A percentile compares a stretch with the other conserved stretches of the same genome.
phyloP scores from a whole-genome alignment of 257 asterid species.

The Solanum piurae region DNA sequence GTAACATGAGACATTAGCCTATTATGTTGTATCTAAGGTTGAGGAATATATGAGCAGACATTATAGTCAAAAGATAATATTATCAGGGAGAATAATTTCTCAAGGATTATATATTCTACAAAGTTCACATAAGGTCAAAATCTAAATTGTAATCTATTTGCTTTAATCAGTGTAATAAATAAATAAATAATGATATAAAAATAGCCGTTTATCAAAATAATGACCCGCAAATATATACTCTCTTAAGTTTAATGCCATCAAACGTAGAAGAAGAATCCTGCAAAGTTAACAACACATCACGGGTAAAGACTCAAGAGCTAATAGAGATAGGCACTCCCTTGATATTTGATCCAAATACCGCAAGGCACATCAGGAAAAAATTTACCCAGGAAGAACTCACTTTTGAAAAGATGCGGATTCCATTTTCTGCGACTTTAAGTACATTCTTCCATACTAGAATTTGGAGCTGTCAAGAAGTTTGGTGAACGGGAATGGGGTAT shows the following conservation, averaged over 20 bases:
- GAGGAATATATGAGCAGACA: too few species aligned
- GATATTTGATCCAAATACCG: neutral
- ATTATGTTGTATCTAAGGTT: too few species aligned
- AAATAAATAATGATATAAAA: too few species aligned
- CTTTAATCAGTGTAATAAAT: too few species aligned
- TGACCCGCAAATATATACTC: too few species aligned
- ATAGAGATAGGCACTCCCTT: conserved; percentile 45
- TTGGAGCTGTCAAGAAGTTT: conserved; percentile 22
- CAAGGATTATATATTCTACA: neutral
- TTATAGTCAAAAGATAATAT: too few species aligned
- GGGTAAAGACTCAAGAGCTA: conserved; percentile 11
- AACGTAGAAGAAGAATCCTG: conserved; percentile 10
- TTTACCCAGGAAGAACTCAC: neutral
- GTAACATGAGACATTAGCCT: too few species aligned
- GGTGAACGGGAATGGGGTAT: conserved; percentile 14
- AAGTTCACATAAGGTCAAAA: neutral
- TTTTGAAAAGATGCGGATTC: too few species aligned
- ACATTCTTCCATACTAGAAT: conserved; percentile 35
- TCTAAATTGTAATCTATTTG: too few species aligned
- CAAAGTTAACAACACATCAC: neutral
- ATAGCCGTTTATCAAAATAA: neutral
- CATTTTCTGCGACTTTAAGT: too few species aligned
- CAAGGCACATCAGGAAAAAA: conserved; percentile 31
- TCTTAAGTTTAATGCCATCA: too few species aligned
- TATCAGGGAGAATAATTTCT: neutral